Conservation (phyloP, 2,329 filamentous ascomycete species). For the Arthrocladium fulminans region DNA sequence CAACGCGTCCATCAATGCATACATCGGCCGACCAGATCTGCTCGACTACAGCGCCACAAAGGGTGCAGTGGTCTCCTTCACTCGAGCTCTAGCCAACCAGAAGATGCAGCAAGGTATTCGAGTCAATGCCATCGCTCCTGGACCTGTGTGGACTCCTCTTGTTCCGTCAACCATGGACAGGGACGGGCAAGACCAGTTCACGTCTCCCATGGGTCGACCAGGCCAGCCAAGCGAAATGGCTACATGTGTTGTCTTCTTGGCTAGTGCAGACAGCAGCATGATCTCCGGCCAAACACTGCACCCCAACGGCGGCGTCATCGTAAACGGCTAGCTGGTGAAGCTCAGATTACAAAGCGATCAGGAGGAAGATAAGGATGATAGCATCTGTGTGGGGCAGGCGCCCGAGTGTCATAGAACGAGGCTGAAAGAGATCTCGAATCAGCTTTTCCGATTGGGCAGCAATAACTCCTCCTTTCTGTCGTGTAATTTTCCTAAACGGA, state of each 20-base stretch:
- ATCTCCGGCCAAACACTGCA: constrained; percentile 66
- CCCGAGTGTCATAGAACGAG: too few relatives aligned
- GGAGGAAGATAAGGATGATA: too few relatives aligned
- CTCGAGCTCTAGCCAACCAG: constrained; percentile 67
- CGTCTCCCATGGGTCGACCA: constrained; percentile 64
- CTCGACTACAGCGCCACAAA: constrained; percentile 76
- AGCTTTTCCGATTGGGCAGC: too few relatives aligned
- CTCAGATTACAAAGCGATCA: too few relatives aligned
- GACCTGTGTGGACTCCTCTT: constrained; percentile 70
- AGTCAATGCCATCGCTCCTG: constrained; percentile 68
- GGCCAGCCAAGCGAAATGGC: constrained; percentile 75
- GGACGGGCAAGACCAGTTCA: constrained; percentile 63
- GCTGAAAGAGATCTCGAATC: too few relatives aligned
- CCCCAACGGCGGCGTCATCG: constrained; percentile 47
- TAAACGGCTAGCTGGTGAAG: too few relatives aligned
- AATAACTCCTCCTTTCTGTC: too few relatives aligned
- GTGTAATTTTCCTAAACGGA: too few relatives aligned
- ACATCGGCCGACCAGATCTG: constrained; percentile 69
- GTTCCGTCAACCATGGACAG: constrained; percentile 65
- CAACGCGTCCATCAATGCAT: constrained; percentile 75
- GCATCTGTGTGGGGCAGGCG: too few relatives aligned
- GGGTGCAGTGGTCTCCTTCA: constrained; percentile 71
- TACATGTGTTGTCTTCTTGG: constrained; percentile 72
- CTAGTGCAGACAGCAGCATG: constrained; percentile 62
- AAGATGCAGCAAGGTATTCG: constrained; percentile 62